Evolutionary conservation across 2,329 filamentous ascomycete species (phyloP), one percentile per base, ranked within the genome.

Genomic region (Fulvia fulva): DNA sequence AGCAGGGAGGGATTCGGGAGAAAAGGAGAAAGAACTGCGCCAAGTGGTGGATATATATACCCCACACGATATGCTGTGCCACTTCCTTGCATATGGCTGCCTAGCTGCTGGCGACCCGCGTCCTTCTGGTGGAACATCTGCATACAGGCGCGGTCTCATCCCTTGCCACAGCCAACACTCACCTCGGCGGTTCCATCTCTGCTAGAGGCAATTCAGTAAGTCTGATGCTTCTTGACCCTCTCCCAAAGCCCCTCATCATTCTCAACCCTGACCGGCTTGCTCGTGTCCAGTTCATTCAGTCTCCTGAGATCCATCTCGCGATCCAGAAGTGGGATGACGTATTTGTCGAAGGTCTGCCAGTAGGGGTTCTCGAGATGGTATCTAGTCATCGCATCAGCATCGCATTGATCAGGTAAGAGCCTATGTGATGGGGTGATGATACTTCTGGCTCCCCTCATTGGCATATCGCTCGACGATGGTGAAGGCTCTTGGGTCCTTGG

Each of bases 341-440:
- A 90, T 5, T 86, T 85, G 71, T 90, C 87, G 67, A 90, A 90
- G 0, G 87, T 89, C 77, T 88, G 82, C 86, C 86, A 89, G 78
- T 89, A 89, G 0, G 86, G 86, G 73, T 89, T 89, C 68, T 76
- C 73, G 7, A 79, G 71, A 59, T 80, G 76, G 65, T 77, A 78
- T 58, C 76, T 74, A 28, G 47, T 12, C 25, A 7, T 2, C 14
- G n/a, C 6, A 45, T 56, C 14, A 53, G 41, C 26, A 30, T 45
- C 8, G 45, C 25, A 25, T 49, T 26, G 26, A 14, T 12, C 2
- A n/a, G 37, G 21, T 12, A 41, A n/a, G 37, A 5, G 23, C n/a
- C n/a, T n/a, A n/a, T n/a, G 28, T 30, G 16, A 3, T 16, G 3
- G 19, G 50, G 12, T 16, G 11, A 16, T 77, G 81, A 59, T 72